Conservation (phyloP, 1,284 basidiomycete genomes). For the Takashimella tepidaria region DNA sequence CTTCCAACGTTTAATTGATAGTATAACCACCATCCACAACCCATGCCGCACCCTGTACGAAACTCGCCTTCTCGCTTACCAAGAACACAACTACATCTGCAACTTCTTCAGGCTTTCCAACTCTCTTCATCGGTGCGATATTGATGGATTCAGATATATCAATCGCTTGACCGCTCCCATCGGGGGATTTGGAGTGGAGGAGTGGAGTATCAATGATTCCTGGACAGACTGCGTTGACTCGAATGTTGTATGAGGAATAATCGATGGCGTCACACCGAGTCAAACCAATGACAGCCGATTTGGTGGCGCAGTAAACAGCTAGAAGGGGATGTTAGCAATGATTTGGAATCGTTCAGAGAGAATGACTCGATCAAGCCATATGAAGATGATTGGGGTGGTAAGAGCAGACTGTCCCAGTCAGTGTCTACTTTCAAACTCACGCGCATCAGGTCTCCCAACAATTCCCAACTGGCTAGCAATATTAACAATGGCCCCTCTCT, state of each 20-base stretch:
- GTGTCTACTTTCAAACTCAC: too few relatives aligned
- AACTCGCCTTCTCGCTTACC: conserved; percentile 23
- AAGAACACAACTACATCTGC: conserved; percentile 32
- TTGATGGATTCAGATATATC: conserved; percentile 10
- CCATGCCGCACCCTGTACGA: conserved; percentile 31
- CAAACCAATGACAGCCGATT: conserved; percentile 22
- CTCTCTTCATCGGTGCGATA: conserved; percentile 25
- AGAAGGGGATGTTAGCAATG: too few relatives aligned
- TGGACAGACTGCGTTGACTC: conserved; percentile 19
- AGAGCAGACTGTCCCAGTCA: too few relatives aligned
- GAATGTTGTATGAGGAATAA: conserved; percentile 15
- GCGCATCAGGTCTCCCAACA: too few relatives aligned
- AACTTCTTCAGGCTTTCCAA: conserved; percentile 27
- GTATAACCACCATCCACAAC: conserved; percentile 33
- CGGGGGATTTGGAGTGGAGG: background rate
- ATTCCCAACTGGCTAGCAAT: too few relatives aligned
- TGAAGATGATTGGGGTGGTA: too few relatives aligned
- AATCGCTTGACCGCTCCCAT: background rate
- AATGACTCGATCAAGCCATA: too few relatives aligned
- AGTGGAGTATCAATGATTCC: conserved; percentile 24
- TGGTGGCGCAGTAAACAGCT: conserved; percentile 22
- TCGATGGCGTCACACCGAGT: conserved; percentile 23
- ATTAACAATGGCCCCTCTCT: too few relatives aligned
- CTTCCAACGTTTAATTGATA: too few relatives aligned
- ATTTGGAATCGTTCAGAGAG: too few relatives aligned